Evolutionary conservation across 83 land plant species (phyloP), one percentile per base, ranked within the genome.

Genomic region (Isoetes engelmannii): DNA sequence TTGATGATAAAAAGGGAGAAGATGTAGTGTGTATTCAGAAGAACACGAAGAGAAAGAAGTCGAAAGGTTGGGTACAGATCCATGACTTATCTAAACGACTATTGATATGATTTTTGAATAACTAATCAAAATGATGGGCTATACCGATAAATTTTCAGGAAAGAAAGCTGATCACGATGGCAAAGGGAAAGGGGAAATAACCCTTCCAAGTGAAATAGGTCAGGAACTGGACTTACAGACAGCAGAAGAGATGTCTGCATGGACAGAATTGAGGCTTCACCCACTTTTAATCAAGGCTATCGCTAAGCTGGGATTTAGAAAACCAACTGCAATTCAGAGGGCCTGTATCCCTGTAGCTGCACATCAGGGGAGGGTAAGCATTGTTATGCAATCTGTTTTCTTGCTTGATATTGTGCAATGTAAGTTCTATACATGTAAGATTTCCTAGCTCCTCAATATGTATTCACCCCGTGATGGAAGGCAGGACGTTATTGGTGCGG

Each of bases 401-500:
- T 51, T 12, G 17, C 13, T 51, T 51, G 3, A 51, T 51, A 51
- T 51, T 12, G 15, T 51, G 55, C 55, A 51, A 12, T 3, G 13
- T 17, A 0, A 12, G 13, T 17, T 51, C 17, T 51, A 3, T 12
- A 12, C 13, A 3, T 28, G 37, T 28, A 28, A 28, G 37, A 28
- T 28, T 0, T 28, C 0, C 2, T 28, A 28, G 37, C 37, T 28
- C 2, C 37, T 28, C 37, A 28, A 28, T 28, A 28, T 28, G 37
- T 28, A 28, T 28, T 28, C 37, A 28, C 37, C 37, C 37, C 37
- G 0, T 28, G 37, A 28, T 2, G 37, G 42, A 63, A 51, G 3
- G 10, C 77, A 94, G 99, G 99, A 94, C 84, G 86, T 94, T 4
- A 80, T 94, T 54, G 99, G 99, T 74, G 99, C 99, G 47, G 97